phyloP scores from a whole-genome alignment of 169 alveolate genomes.

The Babesia sp. region DNA sequence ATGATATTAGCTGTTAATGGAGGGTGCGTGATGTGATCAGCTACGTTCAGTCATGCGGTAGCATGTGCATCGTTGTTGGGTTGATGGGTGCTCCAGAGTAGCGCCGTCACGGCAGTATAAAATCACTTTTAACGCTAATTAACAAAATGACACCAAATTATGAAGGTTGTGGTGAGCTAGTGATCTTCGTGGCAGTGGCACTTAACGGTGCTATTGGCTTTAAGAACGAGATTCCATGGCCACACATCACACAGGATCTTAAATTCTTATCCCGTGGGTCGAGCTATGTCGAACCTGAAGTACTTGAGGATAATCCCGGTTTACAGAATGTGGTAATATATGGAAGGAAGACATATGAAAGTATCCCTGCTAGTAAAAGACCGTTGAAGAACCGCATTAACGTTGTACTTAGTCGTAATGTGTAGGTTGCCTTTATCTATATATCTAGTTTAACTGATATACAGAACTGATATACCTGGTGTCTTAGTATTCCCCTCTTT shows the following conservation, averaged over 20 bases:
- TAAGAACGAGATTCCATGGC: conserved; percentile 89
- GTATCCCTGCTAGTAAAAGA: conserved; percentile 80
- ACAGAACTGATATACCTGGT: conserved; percentile 60
- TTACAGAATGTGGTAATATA: conserved; percentile 88
- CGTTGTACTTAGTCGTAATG: conserved; percentile 81
- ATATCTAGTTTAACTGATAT: background rate
- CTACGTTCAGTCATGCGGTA: background rate
- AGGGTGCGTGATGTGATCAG: too few species aligned
- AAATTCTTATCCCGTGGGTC: conserved; percentile 82
- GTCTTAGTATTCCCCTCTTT: conserved; percentile 60
- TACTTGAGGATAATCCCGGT: conserved; percentile 11
- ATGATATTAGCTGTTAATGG: too few species aligned
- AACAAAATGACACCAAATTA: background rate
- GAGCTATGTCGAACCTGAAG: conserved; percentile 40
- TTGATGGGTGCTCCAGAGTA: too few species aligned
- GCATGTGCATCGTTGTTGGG: conserved; percentile 4
- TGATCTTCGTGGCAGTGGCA: conserved; percentile 52
- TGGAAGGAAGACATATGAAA: conserved; percentile 96
- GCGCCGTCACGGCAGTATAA: too few species aligned
- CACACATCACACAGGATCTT: conserved; percentile 81
- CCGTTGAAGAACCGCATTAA: conserved; percentile 88
- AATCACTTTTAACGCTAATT: too few species aligned
- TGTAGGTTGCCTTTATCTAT: conserved; percentile 45
- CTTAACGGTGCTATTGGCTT: conserved; percentile 84
- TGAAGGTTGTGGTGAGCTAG: conserved; percentile 35